These are phyloP conservation scores for Starmerella gropengiesseri DNA, from an alignment of 805 yeast genomes.

Conservation along the genomic window DNA sequence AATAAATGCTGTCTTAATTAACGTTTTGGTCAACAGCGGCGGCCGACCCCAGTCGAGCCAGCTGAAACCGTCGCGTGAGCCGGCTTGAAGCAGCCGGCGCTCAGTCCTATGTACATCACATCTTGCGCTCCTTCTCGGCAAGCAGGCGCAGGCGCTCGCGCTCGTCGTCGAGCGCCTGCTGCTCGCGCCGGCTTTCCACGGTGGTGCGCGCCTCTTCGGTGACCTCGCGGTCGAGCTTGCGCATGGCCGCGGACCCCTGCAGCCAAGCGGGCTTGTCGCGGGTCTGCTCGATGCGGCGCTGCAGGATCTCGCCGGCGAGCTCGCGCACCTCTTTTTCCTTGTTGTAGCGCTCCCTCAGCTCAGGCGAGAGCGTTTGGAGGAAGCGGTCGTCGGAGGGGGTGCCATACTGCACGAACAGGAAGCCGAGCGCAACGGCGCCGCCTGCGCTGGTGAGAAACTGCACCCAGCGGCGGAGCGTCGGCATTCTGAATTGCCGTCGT, in stretches of 20 bases:
- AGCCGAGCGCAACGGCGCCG: constrained; percentile 57
- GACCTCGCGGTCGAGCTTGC: constrained; percentile 22
- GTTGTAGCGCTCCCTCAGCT: constrained; percentile 65
- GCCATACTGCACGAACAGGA: constrained; percentile 55
- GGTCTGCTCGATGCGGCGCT: constrained; percentile 17
- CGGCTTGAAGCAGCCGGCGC: too few species aligned
- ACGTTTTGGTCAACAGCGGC: background rate
- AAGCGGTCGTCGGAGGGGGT: constrained; percentile 81
- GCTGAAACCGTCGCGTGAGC: too few species aligned
- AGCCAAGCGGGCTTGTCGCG: constrained; percentile 28
- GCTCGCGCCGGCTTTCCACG: constrained; percentile 18
- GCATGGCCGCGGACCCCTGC: constrained; percentile 26
- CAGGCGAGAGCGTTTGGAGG: constrained; percentile 67
- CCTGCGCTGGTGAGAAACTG: constrained; percentile 40
- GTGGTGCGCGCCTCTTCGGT: constrained; percentile 24
- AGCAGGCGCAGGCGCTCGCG: constrained; percentile 9
- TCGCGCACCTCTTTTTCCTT: constrained; percentile 34
- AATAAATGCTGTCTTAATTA: background rate
- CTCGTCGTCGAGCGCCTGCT: constrained; percentile 7
- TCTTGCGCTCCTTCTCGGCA: constrained; percentile 10
- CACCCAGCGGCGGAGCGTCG: constrained; percentile 23
- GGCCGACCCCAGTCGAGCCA: too few species aligned
- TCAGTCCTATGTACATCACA: background rate
- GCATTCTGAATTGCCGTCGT: constrained; percentile 14
- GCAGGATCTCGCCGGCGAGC: constrained; percentile 22